These are phyloP conservation scores for Lichtheimia corymbifera DNA, from an alignment of 371 early-diverging fungal genomes.

Conservation along the genomic window DNA sequence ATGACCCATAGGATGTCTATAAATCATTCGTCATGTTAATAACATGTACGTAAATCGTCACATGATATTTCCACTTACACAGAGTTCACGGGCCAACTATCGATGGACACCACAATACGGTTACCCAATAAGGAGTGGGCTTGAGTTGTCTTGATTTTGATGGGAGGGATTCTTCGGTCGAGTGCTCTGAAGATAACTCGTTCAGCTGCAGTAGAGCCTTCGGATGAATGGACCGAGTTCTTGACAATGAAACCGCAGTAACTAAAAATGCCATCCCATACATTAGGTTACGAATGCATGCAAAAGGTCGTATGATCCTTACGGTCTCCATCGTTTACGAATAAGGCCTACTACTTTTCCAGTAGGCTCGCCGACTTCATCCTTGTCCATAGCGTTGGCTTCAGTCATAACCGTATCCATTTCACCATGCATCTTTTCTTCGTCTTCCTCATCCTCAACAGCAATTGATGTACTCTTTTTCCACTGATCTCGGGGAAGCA, in stretches of 20 bases:
- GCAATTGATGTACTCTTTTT: constrained; percentile 68
- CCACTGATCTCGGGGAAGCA: constrained; percentile 83
- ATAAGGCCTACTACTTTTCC: constrained; percentile 92
- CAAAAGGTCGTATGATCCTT: constrained; percentile 11
- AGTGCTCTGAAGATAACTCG: constrained; percentile 81
- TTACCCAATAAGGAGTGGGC: constrained; percentile 72
- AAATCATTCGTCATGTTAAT: neutral
- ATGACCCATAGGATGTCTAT: constrained; percentile 81
- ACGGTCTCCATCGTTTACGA: constrained; percentile 92
- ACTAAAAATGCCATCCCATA: constrained; percentile 14
- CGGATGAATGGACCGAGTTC: constrained; percentile 58
- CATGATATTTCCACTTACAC: constrained; percentile 33
- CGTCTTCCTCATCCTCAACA: constrained; percentile 68
- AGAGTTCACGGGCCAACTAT: constrained; percentile 84
- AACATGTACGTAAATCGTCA: constrained; percentile 3
- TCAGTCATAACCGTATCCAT: constrained; percentile 29
- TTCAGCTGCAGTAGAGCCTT: constrained; percentile 51
- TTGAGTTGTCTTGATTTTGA: constrained; percentile 90
- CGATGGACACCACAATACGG: constrained; percentile 90
- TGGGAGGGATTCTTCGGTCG: constrained; percentile 91
- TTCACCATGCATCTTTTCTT: constrained; percentile 48
- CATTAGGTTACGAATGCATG: neutral
- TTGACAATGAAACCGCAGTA: constrained; percentile 91
- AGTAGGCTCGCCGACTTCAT: constrained; percentile 61
- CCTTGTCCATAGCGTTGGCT: constrained; percentile 14